Evolutionary conservation across 768 basidiomycete genomes (phyloP).

Genomic region (Mycena galopus): DNA sequence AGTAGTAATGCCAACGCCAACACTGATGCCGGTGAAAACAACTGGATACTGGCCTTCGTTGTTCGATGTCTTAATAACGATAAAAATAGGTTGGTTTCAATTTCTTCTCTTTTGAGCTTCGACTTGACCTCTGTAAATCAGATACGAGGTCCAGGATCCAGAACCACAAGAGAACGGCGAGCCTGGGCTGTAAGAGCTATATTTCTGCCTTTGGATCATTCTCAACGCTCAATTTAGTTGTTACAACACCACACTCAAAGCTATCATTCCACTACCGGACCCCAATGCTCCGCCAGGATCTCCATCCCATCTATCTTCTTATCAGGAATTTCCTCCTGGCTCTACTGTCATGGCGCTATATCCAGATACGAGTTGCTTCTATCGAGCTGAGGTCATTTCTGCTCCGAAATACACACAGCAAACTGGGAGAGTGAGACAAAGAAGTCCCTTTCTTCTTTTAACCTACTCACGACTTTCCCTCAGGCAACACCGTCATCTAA

Average conservation of each 20-base stretch:
- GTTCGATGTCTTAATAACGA: constrained; percentile 78
- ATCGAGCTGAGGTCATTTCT: constrained; percentile 86
- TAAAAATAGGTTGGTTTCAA: constrained; percentile 69
- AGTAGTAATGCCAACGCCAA: constrained; percentile 25
- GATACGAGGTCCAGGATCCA: constrained; percentile 89
- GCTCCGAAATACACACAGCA: constrained; percentile 64
- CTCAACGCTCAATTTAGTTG: constrained; percentile 53
- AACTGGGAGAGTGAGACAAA: constrained; percentile 50
- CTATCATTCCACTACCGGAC: constrained; percentile 87
- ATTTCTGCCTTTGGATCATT: constrained; percentile 17
- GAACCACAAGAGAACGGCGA: constrained; percentile 87
- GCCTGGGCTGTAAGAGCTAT: constrained; percentile 65
- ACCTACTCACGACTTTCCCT: background rate
- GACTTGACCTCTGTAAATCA: constrained; percentile 42
- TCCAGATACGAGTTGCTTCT: constrained; percentile 93
- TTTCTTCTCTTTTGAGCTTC: background rate
- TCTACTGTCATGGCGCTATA: constrained; percentile 90
- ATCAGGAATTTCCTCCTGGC: constrained; percentile 78
- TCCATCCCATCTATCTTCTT: constrained; percentile 75
- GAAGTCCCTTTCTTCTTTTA: constrained; percentile 2
- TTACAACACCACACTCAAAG: constrained; percentile 77
- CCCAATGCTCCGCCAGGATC: constrained; percentile 67
- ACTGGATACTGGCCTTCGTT: constrained; percentile 87
- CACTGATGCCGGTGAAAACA: constrained; percentile 62
- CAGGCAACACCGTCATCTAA: constrained; percentile 58